Evolutionary conservation across 2,329 filamentous ascomycete species (phyloP).

Genomic region (Verticillium zaregamsianum): DNA sequence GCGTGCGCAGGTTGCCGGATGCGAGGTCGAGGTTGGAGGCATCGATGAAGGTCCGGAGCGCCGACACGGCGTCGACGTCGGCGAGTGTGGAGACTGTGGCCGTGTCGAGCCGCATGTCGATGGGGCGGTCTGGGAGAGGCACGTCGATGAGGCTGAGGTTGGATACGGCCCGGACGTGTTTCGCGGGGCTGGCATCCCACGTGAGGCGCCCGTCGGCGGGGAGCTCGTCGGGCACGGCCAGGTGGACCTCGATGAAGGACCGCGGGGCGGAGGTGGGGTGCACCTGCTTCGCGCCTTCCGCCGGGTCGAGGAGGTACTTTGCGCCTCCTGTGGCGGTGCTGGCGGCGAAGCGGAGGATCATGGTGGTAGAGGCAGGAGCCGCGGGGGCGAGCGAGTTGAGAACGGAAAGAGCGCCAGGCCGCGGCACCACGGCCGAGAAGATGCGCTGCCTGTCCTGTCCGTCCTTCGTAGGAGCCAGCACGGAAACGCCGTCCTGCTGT

Average conservation of each 20-base stretch:
- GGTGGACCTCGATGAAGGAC: slow-evolving; percentile 12
- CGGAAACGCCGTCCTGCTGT: background rate
- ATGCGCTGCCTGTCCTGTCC: slow-evolving; percentile 20
- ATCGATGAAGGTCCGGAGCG: slow-evolving; percentile 38
- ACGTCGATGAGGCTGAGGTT: slow-evolving; percentile 35
- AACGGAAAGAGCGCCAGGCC: slow-evolving; percentile 37
- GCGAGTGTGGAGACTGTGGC: slow-evolving; percentile 21
- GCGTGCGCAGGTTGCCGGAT: slow-evolving; percentile 36
- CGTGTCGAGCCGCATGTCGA: slow-evolving; percentile 46
- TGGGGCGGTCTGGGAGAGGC: slow-evolving; percentile 37
- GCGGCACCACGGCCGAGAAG: slow-evolving; percentile 41
- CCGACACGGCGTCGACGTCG: slow-evolving; percentile 16
- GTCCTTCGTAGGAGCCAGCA: background rate
- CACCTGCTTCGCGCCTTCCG: background rate
- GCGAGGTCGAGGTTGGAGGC: slow-evolving; percentile 40
- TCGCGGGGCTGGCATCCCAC: slow-evolving; percentile 15
- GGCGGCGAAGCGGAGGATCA: slow-evolving; percentile 44
- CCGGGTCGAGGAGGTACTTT: background rate
- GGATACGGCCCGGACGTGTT: slow-evolving; percentile 32
- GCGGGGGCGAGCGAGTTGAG: slow-evolving; percentile 19
- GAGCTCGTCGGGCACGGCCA: slow-evolving; percentile 8
- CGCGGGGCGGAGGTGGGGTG: background rate
- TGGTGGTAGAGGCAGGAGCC: slow-evolving; percentile 17
- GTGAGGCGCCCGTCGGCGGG: slow-evolving; percentile 8
- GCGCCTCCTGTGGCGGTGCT: slow-evolving; percentile 12